These are phyloP conservation scores for Backusella tuberculispora DNA, from an alignment of 192 early-diverging fungal genomes.

Conservation along the genomic window DNA sequence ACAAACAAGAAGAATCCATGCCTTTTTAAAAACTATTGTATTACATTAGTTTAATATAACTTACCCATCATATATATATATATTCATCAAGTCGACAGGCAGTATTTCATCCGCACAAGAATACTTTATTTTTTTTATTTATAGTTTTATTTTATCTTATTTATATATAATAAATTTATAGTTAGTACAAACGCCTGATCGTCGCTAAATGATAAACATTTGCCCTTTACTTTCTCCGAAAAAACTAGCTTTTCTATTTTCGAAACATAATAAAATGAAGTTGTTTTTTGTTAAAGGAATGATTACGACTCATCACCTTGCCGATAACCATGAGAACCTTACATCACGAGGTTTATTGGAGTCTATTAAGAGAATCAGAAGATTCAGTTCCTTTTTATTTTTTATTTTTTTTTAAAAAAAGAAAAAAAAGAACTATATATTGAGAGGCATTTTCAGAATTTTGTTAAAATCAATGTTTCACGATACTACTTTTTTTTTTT, in stretches of 20 bases:
- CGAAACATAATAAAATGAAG: conserved; percentile 92
- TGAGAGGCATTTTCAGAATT: conserved; percentile 70
- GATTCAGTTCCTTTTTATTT: conserved; percentile 75
- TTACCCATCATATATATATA: conserved; percentile 51
- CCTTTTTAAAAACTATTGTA: neutral
- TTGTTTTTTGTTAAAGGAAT: conserved; percentile 97
- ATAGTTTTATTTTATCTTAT: neutral
- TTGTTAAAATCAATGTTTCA: conserved; percentile 61
- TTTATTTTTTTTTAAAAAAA: no score
- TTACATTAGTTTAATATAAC: conserved; percentile 1
- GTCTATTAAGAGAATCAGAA: conserved; percentile 77
- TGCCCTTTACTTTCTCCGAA: conserved; percentile 66
- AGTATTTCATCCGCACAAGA: conserved; percentile 94
- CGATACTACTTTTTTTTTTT: conserved; percentile 48
- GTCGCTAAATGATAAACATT: neutral
- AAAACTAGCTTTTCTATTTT: conserved; percentile 96
- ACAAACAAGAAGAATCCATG: neutral
- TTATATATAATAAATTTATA: neutral
- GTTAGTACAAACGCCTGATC: neutral
- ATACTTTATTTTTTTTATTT: conserved; percentile 49
- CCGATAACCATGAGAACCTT: conserved; percentile 88
- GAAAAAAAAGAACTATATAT: conserved; percentile 45
- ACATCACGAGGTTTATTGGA: conserved; percentile 83
- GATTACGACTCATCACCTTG: conserved; percentile 94
- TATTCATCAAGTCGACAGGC: conserved; percentile 88